These are phyloP conservation scores for Fimicolochytrium jonesii DNA, from an alignment of 192 early-diverging fungal species.

Conservation along the genomic window DNA sequence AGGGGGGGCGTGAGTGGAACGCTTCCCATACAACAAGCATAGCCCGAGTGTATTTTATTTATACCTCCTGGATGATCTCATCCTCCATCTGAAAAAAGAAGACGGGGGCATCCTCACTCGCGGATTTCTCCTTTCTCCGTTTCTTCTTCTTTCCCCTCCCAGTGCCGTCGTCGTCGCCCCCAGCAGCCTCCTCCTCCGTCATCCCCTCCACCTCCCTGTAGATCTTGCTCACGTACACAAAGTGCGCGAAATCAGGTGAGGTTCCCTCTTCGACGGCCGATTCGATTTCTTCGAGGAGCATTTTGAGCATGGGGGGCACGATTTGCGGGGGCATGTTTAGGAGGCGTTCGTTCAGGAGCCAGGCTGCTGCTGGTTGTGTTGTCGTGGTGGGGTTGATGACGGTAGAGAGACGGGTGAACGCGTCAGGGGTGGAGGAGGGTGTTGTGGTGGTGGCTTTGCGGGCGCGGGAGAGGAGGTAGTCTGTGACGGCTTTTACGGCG, in stretches of 20 bases:
- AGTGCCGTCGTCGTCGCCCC: conserved; percentile 22
- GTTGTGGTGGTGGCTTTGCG: too few species aligned
- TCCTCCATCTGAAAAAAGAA: conserved; percentile 92
- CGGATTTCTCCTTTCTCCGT: conserved; percentile 29
- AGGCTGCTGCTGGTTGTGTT: conserved; percentile 44
- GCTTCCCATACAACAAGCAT: not conserved
- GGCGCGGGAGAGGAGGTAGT: conserved; percentile 68
- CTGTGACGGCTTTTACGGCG: conserved; percentile 23
- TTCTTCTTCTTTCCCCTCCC: conserved; percentile 34
- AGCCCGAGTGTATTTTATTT: too few species aligned
- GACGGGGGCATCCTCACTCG: conserved; percentile 22
- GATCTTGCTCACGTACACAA: conserved; percentile 71
- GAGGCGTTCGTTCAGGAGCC: conserved; percentile 83
- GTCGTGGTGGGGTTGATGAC: conserved; percentile 6
- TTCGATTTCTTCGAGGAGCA: conserved; percentile 81
- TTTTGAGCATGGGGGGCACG: conserved; percentile 83
- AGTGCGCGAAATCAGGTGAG: conserved; percentile 80
- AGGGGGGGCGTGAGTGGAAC: too few species aligned
- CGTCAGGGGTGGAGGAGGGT: too few species aligned
- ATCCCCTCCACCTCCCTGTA: conserved; percentile 72
- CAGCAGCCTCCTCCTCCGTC: conserved; percentile 54
- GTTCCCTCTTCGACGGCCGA: conserved; percentile 65
- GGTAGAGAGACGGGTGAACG: not conserved
- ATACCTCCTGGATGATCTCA: conserved; percentile 72
- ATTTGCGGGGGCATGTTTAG: conserved; percentile 97